A percentile compares a stretch with the other conserved stretches of the same genome.
Evolutionary conservation across 1,284 basidiomycete species (phyloP).

Genomic region (Ganoderma sp.): DNA sequence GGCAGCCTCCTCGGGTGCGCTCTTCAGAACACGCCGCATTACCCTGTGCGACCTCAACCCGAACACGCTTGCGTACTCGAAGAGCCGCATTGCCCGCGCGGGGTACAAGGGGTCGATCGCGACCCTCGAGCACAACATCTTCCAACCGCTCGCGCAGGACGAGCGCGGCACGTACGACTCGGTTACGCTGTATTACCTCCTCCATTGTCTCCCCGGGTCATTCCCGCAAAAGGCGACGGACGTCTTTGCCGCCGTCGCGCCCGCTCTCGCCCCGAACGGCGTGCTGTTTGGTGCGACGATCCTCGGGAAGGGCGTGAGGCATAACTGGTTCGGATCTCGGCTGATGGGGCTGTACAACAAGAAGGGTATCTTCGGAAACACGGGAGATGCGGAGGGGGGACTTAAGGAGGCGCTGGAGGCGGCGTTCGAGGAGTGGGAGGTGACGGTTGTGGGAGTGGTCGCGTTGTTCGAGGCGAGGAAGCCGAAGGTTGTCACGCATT

Average conservation of each 20-base stretch:
- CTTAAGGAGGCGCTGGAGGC: constrained; percentile 29
- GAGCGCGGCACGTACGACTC: constrained; percentile 31
- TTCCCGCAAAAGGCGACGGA: constrained; percentile 31
- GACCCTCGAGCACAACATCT: constrained; percentile 31
- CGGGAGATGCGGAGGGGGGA: constrained; percentile 27
- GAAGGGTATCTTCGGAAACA: constrained; percentile 34
- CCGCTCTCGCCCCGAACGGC: constrained; percentile 30
- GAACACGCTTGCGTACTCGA: constrained; percentile 28
- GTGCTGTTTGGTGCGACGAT: constrained; percentile 37
- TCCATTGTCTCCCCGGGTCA: constrained; percentile 36
- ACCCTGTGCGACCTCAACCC: constrained; percentile 35
- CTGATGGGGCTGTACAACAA: constrained; percentile 32
- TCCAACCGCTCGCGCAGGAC: constrained; percentile 27
- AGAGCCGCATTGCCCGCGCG: constrained; percentile 22
- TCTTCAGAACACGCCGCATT: constrained; percentile 30
- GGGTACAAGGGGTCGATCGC: constrained; percentile 33
- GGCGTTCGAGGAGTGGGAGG: constrained; percentile 33
- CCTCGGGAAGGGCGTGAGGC: constrained; percentile 27
- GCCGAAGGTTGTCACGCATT: background rate
- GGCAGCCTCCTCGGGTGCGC: constrained; percentile 6
- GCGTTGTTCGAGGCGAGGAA: constrained; percentile 29
- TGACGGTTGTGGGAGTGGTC: constrained; percentile 31
- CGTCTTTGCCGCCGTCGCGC: constrained; percentile 24
- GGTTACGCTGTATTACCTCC: constrained; percentile 35
- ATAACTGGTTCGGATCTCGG: constrained; percentile 33